These are phyloP conservation scores for Populus hybrid DNA, from an alignment of 441 rosid species.

Conservation along the genomic window DNA sequence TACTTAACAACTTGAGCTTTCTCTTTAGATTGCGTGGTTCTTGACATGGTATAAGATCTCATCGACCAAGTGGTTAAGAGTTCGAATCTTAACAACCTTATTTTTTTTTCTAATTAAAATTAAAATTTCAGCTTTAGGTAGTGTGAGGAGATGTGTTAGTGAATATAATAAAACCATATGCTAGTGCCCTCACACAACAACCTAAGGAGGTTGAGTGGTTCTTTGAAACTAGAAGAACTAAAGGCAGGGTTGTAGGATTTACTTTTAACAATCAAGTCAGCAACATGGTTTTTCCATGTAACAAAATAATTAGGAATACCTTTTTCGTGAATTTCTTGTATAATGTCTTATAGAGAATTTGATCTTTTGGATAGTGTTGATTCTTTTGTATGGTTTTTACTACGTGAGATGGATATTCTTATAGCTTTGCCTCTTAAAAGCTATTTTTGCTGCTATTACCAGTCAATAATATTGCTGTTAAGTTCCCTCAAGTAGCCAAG, in stretches of 20 bases:
- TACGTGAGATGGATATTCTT: neutral
- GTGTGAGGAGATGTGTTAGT: neutral
- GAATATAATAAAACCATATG: neutral
- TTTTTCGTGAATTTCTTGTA: neutral
- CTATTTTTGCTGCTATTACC: neutral
- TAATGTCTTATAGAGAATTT: neutral
- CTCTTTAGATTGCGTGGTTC: neutral
- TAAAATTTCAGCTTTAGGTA: neutral
- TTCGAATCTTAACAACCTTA: neutral
- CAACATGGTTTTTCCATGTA: neutral
- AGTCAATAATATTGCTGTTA: neutral
- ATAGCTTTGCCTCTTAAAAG: neutral
- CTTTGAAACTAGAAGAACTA: neutral
- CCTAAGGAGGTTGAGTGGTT: neutral
- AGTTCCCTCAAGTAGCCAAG: neutral
- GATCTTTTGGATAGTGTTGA: neutral
- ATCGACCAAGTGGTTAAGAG: neutral
- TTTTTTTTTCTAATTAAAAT: neutral
- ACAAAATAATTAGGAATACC: neutral
- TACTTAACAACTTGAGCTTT: neutral
- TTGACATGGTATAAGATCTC: neutral
- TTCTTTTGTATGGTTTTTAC: neutral
- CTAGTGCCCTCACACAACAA: neutral
- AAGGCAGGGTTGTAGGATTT: neutral
- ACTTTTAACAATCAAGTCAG: neutral